Conservation (phyloP, 768 basidiomycete genomes). For the Leccinum boreale region DNA sequence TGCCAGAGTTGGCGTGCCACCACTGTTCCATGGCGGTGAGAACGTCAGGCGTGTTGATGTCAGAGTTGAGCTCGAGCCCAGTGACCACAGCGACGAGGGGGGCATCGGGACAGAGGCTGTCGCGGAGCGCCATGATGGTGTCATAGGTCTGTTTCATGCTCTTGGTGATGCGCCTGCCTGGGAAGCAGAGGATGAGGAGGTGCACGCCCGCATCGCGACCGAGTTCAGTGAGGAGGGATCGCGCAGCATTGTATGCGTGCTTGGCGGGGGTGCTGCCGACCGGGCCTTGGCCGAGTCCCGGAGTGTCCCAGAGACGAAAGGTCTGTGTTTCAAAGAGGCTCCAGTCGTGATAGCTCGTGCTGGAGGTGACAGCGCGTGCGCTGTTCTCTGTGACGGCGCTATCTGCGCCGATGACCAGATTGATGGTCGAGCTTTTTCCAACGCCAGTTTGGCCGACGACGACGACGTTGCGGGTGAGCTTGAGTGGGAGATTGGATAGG, state of each 20-base stretch:
- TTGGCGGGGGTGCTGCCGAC: conserved; percentile 6
- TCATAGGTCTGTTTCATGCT: conserved; percentile 22
- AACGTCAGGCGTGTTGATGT: not conserved
- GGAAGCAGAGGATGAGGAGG: conserved; percentile 20
- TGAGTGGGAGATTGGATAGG: not conserved
- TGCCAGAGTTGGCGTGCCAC: conserved; percentile 16
- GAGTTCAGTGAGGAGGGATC: conserved; percentile 22
- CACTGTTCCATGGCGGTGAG: conserved; percentile 21
- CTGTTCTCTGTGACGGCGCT: conserved; percentile 16
- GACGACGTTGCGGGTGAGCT: conserved; percentile 31
- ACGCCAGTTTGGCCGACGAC: conserved; percentile 39
- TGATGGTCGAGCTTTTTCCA: conserved; percentile 23
- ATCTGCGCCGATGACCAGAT: conserved; percentile 14
- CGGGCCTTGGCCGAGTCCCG: conserved; percentile 17
- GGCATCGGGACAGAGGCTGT: conserved; percentile 14
- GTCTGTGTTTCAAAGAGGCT: conserved; percentile 17
- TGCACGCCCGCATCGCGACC: conserved; percentile 13
- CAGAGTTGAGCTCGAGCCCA: conserved; percentile 15
- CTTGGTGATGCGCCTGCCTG: conserved; percentile 18
- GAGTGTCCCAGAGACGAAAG: conserved; percentile 27
- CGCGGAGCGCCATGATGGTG: conserved; percentile 13
- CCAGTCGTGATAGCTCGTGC: conserved; percentile 26
- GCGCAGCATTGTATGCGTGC: conserved; percentile 18
- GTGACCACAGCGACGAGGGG: conserved; percentile 21
- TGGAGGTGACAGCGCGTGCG: conserved; percentile 14